Conservation (phyloP, 106 monocot species). For the Platanthera guangdongensis region DNA sequence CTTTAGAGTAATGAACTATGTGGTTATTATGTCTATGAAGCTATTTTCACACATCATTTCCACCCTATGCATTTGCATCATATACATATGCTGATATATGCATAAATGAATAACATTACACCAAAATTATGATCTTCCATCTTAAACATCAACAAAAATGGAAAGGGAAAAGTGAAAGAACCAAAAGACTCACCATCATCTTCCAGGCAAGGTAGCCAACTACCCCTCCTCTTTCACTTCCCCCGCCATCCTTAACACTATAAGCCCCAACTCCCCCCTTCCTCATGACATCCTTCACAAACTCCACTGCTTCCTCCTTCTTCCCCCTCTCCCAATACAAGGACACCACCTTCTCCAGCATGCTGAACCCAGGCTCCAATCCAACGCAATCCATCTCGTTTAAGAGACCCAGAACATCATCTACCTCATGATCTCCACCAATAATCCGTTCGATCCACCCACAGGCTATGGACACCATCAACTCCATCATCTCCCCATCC, state of each 20-base stretch:
- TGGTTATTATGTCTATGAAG: neutral
- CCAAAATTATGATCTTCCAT: neutral
- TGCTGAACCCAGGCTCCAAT: constrained; percentile 75
- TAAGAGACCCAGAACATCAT: constrained; percentile 68
- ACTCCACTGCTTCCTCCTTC: constrained; percentile 64
- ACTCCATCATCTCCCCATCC: constrained; percentile 88
- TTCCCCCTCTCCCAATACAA: constrained; percentile 85
- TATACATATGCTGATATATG: neutral
- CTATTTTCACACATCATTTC: neutral
- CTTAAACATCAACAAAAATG: neutral
- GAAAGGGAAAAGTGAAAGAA: neutral
- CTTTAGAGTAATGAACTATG: neutral
- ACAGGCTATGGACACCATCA: constrained; percentile 89
- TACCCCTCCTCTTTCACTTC: constrained; percentile 42
- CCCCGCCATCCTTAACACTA: constrained; percentile 19
- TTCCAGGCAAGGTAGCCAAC: constrained; percentile 92
- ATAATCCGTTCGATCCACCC: constrained; percentile 82
- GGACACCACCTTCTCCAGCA: constrained; percentile 90
- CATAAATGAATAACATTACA: neutral
- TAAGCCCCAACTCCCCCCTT: constrained; percentile 40
- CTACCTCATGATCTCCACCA: constrained; percentile 36
- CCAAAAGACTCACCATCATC: constrained; percentile 63
- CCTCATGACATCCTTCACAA: constrained; percentile 65
- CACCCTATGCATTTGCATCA: neutral
- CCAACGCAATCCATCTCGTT: constrained; percentile 94